phyloP scores from a whole-genome alignment of 2,329 filamentous ascomycete species.

The Monosporascus sp. region DNA sequence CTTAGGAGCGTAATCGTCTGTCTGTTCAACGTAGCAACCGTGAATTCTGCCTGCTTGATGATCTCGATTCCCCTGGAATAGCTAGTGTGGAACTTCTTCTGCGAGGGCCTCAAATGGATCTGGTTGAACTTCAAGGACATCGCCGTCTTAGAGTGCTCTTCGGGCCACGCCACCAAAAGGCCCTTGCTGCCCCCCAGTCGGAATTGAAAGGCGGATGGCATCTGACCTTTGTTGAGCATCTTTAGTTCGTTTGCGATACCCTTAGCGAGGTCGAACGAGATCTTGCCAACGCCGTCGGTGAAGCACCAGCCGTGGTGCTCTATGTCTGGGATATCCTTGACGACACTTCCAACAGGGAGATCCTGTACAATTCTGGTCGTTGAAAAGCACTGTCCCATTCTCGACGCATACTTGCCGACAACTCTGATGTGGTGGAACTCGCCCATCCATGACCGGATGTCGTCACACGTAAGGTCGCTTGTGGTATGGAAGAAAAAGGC shows the following conservation, averaged over 20 bases:
- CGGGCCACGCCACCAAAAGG: constrained; percentile 70
- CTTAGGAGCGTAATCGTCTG: constrained; percentile 87
- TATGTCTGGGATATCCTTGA: constrained; percentile 65
- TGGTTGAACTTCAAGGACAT: constrained; percentile 50
- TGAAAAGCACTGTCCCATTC: constrained; percentile 92
- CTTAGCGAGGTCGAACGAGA: constrained; percentile 72
- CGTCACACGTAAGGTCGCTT: constrained; percentile 59
- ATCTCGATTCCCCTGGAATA: constrained; percentile 74
- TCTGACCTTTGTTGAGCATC: constrained; percentile 46
- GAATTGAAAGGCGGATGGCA: constrained; percentile 85
- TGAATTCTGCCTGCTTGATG: constrained; percentile 72
- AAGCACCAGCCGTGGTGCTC: constrained; percentile 66
- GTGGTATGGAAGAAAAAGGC: constrained; percentile 87
- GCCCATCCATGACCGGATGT: constrained; percentile 85
- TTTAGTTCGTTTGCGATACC: constrained; percentile 69
- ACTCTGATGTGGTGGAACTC: constrained; percentile 73
- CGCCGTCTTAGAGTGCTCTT: constrained; percentile 27
- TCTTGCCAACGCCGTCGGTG: constrained; percentile 88
- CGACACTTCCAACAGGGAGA: constrained; percentile 52
- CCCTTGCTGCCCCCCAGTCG: constrained; percentile 91
- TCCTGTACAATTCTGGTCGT: constrained; percentile 73
- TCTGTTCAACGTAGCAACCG: constrained; percentile 76
- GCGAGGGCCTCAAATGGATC: constrained; percentile 75
- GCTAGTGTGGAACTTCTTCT: constrained; percentile 75
- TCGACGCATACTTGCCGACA: constrained; percentile 84